Conservation (phyloP, 2,329 filamentous ascomycete species). For the Xylariaceae sp. region DNA sequence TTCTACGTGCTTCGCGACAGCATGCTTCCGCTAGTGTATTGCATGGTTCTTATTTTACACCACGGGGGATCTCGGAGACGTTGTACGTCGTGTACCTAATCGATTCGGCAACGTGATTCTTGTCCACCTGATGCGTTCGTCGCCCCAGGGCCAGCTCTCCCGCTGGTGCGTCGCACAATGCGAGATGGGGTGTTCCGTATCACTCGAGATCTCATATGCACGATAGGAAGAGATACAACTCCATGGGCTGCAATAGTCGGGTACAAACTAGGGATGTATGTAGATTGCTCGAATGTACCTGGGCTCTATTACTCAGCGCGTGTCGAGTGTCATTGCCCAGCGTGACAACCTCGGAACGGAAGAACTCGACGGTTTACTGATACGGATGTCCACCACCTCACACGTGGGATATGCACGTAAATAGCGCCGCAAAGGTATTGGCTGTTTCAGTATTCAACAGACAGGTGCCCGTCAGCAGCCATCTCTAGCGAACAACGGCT, state of each 20-base stretch:
- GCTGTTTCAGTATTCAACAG: conserved; percentile 18
- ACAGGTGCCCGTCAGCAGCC: conserved; percentile 10
- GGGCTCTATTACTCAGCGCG: too few relatives aligned
- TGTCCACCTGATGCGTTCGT: conserved; percentile 16
- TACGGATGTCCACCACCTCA: background rate
- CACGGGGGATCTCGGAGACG: conserved; percentile 13
- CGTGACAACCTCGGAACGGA: conserved; percentile 7
- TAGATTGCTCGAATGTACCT: too few relatives aligned
- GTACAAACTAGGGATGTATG: background rate
- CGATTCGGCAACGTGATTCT: conserved; percentile 19
- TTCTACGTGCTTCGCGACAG: conserved; percentile 2
- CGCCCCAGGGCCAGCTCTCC: conserved; percentile 5
- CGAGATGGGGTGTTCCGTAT: conserved; percentile 15
- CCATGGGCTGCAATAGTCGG: background rate
- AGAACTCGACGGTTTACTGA: background rate
- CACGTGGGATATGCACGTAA: conserved; percentile 7
- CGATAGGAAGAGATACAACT: too few relatives aligned
- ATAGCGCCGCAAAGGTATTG: background rate
- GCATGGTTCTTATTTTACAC: background rate
- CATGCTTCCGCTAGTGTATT: conserved; percentile 2
- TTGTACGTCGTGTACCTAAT: conserved; percentile 12
- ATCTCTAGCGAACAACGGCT: conserved; percentile 6
- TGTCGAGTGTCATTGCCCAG: conserved; percentile 1
- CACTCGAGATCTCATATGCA: background rate
- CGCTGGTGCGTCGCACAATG: conserved; percentile 13